phyloP scores from a whole-genome alignment of 2,329 filamentous ascomycete species.

The Exophiala alcalophila region DNA sequence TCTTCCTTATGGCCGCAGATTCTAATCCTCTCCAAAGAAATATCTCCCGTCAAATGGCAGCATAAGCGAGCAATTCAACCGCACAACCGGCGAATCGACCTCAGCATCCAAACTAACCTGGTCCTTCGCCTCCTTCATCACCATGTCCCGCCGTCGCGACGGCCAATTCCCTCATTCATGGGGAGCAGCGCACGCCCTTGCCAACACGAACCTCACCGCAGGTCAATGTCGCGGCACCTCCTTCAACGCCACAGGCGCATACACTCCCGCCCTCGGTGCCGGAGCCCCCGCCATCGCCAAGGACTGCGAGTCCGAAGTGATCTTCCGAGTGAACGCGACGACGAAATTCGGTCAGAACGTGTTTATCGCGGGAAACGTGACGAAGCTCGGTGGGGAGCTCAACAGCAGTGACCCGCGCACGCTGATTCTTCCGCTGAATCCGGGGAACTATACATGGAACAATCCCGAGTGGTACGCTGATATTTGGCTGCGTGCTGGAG shows the following conservation, averaged over 20 bases:
- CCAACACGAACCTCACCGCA: slow-evolving; percentile 18
- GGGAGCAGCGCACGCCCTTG: slow-evolving; percentile 21
- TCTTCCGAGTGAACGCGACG: slow-evolving; percentile 23
- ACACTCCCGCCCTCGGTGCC: slow-evolving; percentile 25
- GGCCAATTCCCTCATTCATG: slow-evolving; percentile 28
- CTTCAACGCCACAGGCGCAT: slow-evolving; percentile 26
- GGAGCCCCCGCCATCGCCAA: slow-evolving; percentile 20
- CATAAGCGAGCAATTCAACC: slow-evolving; percentile 43
- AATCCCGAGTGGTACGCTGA: slow-evolving; percentile 54
- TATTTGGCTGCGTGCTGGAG: slow-evolving; percentile 55
- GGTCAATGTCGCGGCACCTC: slow-evolving; percentile 21
- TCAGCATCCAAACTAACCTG: slow-evolving; percentile 46
- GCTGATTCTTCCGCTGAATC: slow-evolving; percentile 15
- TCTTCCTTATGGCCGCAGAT: neutral
- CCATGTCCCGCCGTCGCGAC: slow-evolving; percentile 27
- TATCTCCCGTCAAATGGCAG: slow-evolving; percentile 59
- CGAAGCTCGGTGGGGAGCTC: slow-evolving; percentile 51
- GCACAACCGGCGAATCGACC: slow-evolving; percentile 34
- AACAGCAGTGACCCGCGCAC: slow-evolving; percentile 5
- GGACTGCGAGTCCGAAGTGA: slow-evolving; percentile 21
- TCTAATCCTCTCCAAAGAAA: slow-evolving; percentile 19
- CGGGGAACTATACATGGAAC: slow-evolving; percentile 18
- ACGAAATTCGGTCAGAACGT: slow-evolving; percentile 54
- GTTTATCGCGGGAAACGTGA: slow-evolving; percentile 60
- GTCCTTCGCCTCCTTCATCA: slow-evolving; percentile 45